Conservation (phyloP, 73 alveolate species). For the Paramecium biaurelia region DNA sequence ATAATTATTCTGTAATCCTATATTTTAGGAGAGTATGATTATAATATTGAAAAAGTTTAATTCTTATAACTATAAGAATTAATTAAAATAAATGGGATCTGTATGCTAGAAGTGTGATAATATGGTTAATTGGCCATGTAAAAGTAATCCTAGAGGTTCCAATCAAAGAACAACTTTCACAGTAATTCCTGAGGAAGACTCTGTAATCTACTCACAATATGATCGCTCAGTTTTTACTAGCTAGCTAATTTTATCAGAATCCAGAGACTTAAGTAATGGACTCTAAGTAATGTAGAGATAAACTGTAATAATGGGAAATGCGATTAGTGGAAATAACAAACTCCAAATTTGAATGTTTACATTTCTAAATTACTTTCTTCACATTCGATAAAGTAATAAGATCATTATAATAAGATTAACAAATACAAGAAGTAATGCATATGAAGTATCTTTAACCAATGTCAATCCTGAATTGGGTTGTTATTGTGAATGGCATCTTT, state of each 20-base stretch:
- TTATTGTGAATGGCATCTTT: not conserved
- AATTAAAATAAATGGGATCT: constrained; percentile 14
- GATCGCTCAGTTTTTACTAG: constrained; percentile 8
- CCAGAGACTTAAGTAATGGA: not conserved
- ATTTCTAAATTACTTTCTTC: not conserved
- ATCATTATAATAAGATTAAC: not conserved
- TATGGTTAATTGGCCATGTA: constrained; percentile 1
- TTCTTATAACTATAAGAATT: not conserved
- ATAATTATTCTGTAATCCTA: not conserved
- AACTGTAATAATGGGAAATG: not conserved
- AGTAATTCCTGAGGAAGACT: constrained; percentile 23
- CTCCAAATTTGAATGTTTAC: not conserved
- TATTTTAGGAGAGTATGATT: not conserved
- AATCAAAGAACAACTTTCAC: not conserved
- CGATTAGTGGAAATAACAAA: not conserved
- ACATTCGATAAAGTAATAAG: not conserved
- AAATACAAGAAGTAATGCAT: not conserved
- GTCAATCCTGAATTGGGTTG: not conserved
- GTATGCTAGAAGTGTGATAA: not conserved
- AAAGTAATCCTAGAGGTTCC: not conserved
- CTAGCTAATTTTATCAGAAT: constrained; percentile 8
- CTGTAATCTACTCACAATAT: not conserved
- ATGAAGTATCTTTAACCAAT: constrained; percentile 30
- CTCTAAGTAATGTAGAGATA: not conserved
- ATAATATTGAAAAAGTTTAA: not conserved